phyloP scores from a whole-genome alignment of 306 rosid genomes.

The Fagus sylvatica region DNA sequence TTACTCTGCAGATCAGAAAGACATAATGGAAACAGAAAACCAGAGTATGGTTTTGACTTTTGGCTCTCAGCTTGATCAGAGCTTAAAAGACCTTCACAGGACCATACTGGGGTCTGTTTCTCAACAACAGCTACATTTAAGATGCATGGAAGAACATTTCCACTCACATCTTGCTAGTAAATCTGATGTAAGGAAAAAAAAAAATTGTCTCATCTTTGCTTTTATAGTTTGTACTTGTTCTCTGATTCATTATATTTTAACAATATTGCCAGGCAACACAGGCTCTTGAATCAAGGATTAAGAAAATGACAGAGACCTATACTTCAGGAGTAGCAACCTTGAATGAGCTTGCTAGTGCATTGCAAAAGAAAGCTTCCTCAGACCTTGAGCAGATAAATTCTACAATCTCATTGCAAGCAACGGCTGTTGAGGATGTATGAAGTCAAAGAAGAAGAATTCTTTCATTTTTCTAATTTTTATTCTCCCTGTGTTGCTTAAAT shows the following conservation, averaged over 20 bases:
- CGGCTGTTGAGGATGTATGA: slow-evolving; percentile 59
- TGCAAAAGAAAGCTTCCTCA: slow-evolving; percentile 67
- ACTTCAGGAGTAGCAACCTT: slow-evolving; percentile 62
- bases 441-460: slow-evolving; percentile 4
- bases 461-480: neutral
- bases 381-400: slow-evolving; percentile 66
- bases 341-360: slow-evolving; percentile 57
- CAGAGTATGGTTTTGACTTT: slow-evolving; percentile 58
- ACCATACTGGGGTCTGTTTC: slow-evolving; percentile 66
- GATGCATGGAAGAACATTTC: slow-evolving; percentile 74
- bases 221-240: slow-evolving; percentile 4
- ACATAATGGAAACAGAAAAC: slow-evolving; percentile 71
- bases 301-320: slow-evolving; percentile 63
- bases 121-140: slow-evolving; percentile 73
- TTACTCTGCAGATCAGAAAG: slow-evolving; percentile 59
- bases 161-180: slow-evolving; percentile 57
- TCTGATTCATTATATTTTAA: slow-evolving; percentile 17
- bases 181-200: slow-evolving; percentile 70
- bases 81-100: slow-evolving; percentile 65
- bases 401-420: slow-evolving; percentile 55
- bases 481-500: neutral
- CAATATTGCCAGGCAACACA: slow-evolving; percentile 60
- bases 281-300: slow-evolving; percentile 64
- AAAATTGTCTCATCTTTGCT: slow-evolving; percentile 10
- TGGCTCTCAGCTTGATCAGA: slow-evolving; percentile 64